A percentile compares a stretch with the other conserved stretches of the same genome.
Evolutionary conservation across 495 filamentous ascomycete species (phyloP).

Genomic region (Geoglossum glabrum): DNA sequence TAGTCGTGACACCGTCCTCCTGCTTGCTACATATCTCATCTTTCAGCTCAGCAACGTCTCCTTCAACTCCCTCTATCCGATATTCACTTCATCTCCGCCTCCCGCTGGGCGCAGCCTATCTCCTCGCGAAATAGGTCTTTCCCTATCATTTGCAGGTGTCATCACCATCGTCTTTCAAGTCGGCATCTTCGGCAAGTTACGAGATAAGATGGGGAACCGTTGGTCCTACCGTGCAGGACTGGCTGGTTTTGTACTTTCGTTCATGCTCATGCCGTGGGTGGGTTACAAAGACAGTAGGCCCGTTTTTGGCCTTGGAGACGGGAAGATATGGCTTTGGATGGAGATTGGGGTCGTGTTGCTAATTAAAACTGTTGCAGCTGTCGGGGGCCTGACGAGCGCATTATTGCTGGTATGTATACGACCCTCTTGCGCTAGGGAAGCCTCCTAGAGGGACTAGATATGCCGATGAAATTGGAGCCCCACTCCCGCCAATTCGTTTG

Average conservation of each 20-base stretch:
- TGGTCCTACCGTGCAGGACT: constrained; percentile 60
- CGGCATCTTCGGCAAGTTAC: constrained; percentile 56
- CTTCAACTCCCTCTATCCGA: constrained; percentile 80
- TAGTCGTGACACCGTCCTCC: constrained; percentile 58
- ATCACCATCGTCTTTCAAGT: constrained; percentile 81
- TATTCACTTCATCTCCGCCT: constrained; percentile 55
- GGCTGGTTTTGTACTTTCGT: constrained; percentile 65
- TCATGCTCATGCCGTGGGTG: constrained; percentile 75
- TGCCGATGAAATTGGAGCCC: too few species aligned
- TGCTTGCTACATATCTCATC: constrained; percentile 65
- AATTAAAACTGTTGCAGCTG: constrained; percentile 71
- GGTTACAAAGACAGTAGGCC: constrained; percentile 44
- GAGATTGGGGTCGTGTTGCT: constrained; percentile 65
- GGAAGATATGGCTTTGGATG: constrained; percentile 30
- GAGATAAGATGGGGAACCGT: constrained; percentile 68
- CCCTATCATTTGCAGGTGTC: constrained; percentile 63
- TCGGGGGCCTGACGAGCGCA: constrained; percentile 75
- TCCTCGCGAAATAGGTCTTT: constrained; percentile 66
- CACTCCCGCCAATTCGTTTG: too few species aligned
- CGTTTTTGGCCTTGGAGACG: constrained; percentile 25
- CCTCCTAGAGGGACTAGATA: not conserved
- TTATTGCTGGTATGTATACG: constrained; percentile 50
- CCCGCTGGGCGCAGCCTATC: constrained; percentile 59
- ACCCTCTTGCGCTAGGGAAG: not conserved
- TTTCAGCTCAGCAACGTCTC: constrained; percentile 80